A percentile compares a stretch with the other conserved stretches of the same genome.
Evolutionary conservation across 345 rosid genomes (phyloP).

Genomic region (Isatis tinctoria): DNA sequence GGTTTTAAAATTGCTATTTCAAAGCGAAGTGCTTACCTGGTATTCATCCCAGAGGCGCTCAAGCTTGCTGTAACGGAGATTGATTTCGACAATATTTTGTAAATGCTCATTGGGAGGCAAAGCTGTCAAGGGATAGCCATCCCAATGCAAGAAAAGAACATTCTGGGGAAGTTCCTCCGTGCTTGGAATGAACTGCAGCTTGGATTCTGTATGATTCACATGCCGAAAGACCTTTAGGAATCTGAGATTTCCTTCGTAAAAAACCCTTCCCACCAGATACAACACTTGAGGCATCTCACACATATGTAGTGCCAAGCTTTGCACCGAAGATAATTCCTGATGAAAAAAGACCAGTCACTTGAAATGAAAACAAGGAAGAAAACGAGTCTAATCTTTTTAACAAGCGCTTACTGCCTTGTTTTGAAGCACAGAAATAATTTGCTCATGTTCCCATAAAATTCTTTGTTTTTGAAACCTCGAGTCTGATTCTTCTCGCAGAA

Average conservation of each 20-base stretch:
- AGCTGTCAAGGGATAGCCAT: not conserved
- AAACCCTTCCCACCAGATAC: too few species aligned
- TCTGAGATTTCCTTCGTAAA: slow-evolving; percentile 8
- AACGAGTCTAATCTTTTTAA: not conserved
- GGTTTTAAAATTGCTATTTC: not conserved
- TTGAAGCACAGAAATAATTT: not conserved
- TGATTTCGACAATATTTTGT: slow-evolving; percentile 10
- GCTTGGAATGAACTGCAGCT: not conserved
- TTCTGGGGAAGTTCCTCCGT: not conserved
- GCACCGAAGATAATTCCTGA: too few species aligned
- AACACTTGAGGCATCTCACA: not conserved
- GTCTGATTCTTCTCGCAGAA: slow-evolving; percentile 2
- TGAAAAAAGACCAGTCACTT: too few species aligned
- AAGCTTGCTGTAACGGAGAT: not conserved
- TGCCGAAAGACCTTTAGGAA: slow-evolving; percentile 13
- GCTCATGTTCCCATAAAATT: not conserved
- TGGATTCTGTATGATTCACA: not conserved
- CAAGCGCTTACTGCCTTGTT: not conserved
- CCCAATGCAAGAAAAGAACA: slow-evolving; percentile 4
- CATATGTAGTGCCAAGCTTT: slow-evolving; percentile 18
- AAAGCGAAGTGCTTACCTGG: not conserved
- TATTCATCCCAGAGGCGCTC: not conserved
- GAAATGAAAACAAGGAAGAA: too few species aligned
- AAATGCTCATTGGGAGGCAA: not conserved
- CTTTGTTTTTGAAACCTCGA: not conserved